These are phyloP conservation scores for Aschersonia sp. DNA, from an alignment of 2,329 filamentous ascomycete genomes.

Conservation along the genomic window DNA sequence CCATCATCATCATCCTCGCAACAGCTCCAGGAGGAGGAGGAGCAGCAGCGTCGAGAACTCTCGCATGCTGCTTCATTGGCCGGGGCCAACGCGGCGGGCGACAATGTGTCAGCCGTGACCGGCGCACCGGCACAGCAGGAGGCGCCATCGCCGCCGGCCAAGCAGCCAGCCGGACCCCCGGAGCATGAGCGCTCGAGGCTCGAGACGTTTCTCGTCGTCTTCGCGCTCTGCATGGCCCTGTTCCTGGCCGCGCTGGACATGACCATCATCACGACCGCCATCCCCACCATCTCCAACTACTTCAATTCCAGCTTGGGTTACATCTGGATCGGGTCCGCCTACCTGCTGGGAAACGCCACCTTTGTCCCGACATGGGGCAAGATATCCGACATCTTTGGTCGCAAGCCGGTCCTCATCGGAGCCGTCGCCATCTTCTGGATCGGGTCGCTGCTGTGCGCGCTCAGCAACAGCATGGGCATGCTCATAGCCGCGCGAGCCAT, in stretches of 20 bases:
- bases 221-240: slow-evolving; percentile 26
- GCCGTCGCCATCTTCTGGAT: slow-evolving; percentile 38
- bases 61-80: no score
- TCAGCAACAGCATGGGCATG: slow-evolving; percentile 33
- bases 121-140: no score
- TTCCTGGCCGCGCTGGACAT: slow-evolving; percentile 41
- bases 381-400: slow-evolving; percentile 42
- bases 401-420: slow-evolving; percentile 36
- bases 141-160: neutral
- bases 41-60: no score
- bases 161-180: slow-evolving; percentile 10
- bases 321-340: slow-evolving; percentile 64
- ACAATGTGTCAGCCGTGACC: no score
- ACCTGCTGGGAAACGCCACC: slow-evolving; percentile 54
- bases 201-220: slow-evolving; percentile 24
- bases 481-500: slow-evolving; percentile 40
- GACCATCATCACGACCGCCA: slow-evolving; percentile 52
- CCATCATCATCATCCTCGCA: no score
- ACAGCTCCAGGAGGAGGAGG: no score
- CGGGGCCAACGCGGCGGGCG: no score
- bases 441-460: slow-evolving; percentile 37
- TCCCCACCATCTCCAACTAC: slow-evolving; percentile 48
- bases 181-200: slow-evolving; percentile 21
- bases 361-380: slow-evolving; percentile 57
- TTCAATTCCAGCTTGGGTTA: slow-evolving; percentile 56